Conservation (phyloP, 2,329 filamentous ascomycete genomes). For the Fusarium proliferatum region DNA sequence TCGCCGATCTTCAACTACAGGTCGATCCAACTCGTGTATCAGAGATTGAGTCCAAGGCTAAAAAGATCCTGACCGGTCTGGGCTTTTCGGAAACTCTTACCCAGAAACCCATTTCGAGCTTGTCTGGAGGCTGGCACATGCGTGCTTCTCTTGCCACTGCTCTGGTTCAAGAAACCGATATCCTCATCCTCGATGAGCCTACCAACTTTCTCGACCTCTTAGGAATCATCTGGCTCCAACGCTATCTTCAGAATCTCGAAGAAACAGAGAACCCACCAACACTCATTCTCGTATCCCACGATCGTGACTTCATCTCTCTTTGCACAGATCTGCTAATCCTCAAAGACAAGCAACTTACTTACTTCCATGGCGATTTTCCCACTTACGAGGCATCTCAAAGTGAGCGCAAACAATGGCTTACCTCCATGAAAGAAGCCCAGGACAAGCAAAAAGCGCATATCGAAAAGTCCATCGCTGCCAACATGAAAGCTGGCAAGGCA, state of each 20-base stretch:
- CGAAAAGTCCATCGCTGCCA: constrained; percentile 79
- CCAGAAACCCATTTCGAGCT: constrained; percentile 67
- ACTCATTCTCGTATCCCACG: constrained; percentile 84
- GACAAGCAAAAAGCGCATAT: constrained; percentile 85
- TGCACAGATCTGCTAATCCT: constrained; percentile 83
- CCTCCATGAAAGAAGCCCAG: constrained; percentile 83
- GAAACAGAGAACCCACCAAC: constrained; percentile 68
- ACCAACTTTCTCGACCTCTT: constrained; percentile 88
- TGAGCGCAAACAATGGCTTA: constrained; percentile 75
- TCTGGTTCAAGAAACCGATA: constrained; percentile 78
- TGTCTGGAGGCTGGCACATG: constrained; percentile 85
- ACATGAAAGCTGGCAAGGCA: constrained; percentile 78
- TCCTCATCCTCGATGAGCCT: constrained; percentile 86
- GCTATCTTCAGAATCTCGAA: constrained; percentile 70
- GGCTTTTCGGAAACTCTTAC: constrained; percentile 75
- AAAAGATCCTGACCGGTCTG: constrained; percentile 73
- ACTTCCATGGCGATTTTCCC: constrained; percentile 80
- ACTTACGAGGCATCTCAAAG: constrained; percentile 76
- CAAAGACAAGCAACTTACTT: constrained; percentile 75
- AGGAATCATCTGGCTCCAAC: constrained; percentile 86
- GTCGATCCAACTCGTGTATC: constrained; percentile 73
- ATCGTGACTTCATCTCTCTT: constrained; percentile 81
- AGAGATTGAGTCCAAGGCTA: constrained; percentile 73
- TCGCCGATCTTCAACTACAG: constrained; percentile 75
- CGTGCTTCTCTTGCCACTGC: constrained; percentile 72